phyloP scores from a whole-genome alignment of 176 grass and related monocot genomes.

The Saccharum officinarum region DNA sequence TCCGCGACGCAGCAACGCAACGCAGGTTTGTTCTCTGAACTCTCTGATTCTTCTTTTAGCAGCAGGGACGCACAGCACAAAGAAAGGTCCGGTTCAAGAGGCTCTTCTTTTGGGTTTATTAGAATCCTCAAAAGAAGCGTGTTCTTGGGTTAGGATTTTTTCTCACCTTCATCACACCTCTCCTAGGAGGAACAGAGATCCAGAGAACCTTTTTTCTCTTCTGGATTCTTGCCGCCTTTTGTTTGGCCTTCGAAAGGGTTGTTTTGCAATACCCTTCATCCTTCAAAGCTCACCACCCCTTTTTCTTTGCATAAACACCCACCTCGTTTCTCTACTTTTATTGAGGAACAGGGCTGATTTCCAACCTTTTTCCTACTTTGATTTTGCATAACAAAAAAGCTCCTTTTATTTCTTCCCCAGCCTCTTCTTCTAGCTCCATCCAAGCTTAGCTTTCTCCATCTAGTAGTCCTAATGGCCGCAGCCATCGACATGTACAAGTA shows the following conservation, averaged over 20 bases:
- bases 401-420: slow-evolving; percentile 10
- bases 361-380: background rate
- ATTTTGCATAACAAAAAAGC: slow-evolving; percentile 34
- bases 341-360: slow-evolving; percentile 52
- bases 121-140: slow-evolving; percentile 43
- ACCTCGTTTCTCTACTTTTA: slow-evolving; percentile 68
- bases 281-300: background rate
- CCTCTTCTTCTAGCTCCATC: slow-evolving; percentile 30
- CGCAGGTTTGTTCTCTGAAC: slow-evolving; percentile 74
- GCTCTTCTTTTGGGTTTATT: slow-evolving; percentile 56
- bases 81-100: slow-evolving; percentile 43
- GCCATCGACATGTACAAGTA: slow-evolving; percentile 95
- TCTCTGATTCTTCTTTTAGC: slow-evolving; percentile 50
- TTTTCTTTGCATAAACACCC: slow-evolving; percentile 20
- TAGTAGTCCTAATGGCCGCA: slow-evolving; percentile 72
- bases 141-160: slow-evolving; percentile 41
- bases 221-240: slow-evolving; percentile 73
- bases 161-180: slow-evolving; percentile 39
- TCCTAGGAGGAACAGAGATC: slow-evolving; percentile 91
- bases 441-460: too few relatives aligned
- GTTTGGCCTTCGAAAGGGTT: slow-evolving; percentile 58
- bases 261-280: slow-evolving; percentile 68
- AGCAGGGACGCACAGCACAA: slow-evolving; percentile 32
- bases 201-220: slow-evolving; percentile 77
- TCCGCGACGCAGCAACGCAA: background rate